Base-by-base conservation (phyloP, 441 rosid genomes). In the Bocquillonia castaneifolia region DNA sequence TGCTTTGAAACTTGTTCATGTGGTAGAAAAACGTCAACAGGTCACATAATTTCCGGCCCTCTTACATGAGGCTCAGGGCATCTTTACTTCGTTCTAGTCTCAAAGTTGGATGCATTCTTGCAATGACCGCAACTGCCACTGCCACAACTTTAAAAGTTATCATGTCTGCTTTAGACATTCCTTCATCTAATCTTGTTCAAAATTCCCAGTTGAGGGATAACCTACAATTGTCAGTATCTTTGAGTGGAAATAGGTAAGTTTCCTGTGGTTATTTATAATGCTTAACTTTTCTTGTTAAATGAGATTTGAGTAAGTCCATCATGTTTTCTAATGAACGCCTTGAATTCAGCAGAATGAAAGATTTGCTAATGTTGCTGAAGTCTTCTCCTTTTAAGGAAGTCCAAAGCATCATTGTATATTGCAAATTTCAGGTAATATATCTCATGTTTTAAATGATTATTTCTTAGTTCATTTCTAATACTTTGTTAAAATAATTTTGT, bases 121-220 rank as follows among this genome's bases (percentile, higher is more conserved):
- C 95, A 66, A 93, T 91, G 99, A 93, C 97, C 70, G 99, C 99
- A 69, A 91, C 99, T 20, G 97, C 89, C 67, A 93, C 96, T 36
- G 60, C 80, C 66, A 81, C 83, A 68, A 84, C 96, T 69, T 83
- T 93, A 80, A 74, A 79, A 40, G 83, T 88, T 78, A 82, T 91
- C 70, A 89, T 93, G 99, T 84, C 96, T 72, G 91, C 92, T 51
- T 72, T 93, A 50, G 95, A 91, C 78, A 93, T 91, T 78, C 90
- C 95, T 63, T 72, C 86, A n/a, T 68, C 87, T 51, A 89, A 89
- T 84, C 90, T 91, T 68, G 83, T 91, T 77, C 92, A 84, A 39
- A 88, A 80, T 76, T 68, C 86, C 59, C 84, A 80, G 66, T 66
- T 88, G 67, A 88, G 97, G 79, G 88, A 85, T 59, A 91, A 91